phyloP scores from a whole-genome alignment of 2,329 filamentous ascomycete genomes.

The Pyrenophora seminiperda region DNA sequence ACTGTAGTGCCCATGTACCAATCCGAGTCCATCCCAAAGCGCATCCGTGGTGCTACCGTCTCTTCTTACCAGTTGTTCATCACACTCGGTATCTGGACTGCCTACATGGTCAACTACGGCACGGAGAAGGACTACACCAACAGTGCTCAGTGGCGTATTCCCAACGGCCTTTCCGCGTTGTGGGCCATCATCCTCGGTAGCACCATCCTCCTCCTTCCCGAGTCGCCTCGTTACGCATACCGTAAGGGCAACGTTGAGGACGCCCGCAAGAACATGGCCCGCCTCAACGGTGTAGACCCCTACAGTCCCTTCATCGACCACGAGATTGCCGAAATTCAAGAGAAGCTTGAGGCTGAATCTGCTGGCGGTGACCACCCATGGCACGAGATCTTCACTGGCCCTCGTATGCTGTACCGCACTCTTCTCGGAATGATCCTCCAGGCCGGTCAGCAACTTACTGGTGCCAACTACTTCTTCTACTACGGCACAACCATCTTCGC shows the following conservation, averaged over 20 bases:
- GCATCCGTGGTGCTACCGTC: slow-evolving; percentile 67
- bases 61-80: slow-evolving; percentile 70
- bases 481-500: slow-evolving; percentile 56
- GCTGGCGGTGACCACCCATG: slow-evolving; percentile 43
- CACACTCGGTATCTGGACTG: slow-evolving; percentile 67
- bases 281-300: slow-evolving; percentile 60
- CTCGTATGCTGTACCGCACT: slow-evolving; percentile 70
- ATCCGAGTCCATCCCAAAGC: slow-evolving; percentile 67
- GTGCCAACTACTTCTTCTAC: slow-evolving; percentile 59
- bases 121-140: slow-evolving; percentile 58
- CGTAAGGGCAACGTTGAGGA: slow-evolving; percentile 58
- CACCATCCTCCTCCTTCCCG: slow-evolving; percentile 61
- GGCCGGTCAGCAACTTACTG: slow-evolving; percentile 70
- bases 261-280: slow-evolving; percentile 59
- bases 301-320: slow-evolving; percentile 60
- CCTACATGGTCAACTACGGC: slow-evolving; percentile 62
- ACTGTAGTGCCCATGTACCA: slow-evolving; percentile 67
- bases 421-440: slow-evolving; percentile 67
- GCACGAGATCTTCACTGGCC: slow-evolving; percentile 67
- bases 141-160: slow-evolving; percentile 66
- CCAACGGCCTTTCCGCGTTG: slow-evolving; percentile 64
- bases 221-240: slow-evolving; percentile 64
- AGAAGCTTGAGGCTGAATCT: slow-evolving; percentile 61
- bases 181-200: slow-evolving; percentile 60
- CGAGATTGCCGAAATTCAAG: slow-evolving; percentile 62